phyloP scores from a whole-genome alignment of 1,284 basidiomycete genomes.

The Ustilago shanxiensis region DNA sequence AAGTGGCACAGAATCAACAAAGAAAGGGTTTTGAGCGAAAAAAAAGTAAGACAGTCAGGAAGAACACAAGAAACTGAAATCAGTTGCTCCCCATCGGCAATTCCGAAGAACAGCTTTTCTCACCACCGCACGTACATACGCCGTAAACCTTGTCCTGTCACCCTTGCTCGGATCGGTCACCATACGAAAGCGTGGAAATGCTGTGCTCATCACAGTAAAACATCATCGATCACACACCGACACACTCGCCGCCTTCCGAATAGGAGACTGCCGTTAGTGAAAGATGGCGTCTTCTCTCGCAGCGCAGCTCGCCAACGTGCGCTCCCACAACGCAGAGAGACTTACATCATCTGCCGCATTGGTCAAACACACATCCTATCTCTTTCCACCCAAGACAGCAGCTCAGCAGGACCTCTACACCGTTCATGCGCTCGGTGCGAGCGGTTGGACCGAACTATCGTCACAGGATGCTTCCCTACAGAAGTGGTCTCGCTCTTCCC shows the following conservation, averaged over 20 bases:
- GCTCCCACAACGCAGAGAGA: conserved; percentile 83
- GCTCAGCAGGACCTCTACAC: conserved; percentile 77
- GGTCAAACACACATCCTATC: conserved; percentile 80
- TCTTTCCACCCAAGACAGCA: conserved; percentile 75
- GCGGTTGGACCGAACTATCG: conserved; percentile 80
- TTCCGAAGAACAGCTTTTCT: background rate
- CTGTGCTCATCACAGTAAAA: conserved; percentile 7
- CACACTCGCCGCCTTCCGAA: background rate
- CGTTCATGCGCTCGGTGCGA: conserved; percentile 83
- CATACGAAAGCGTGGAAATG: conserved; percentile 22
- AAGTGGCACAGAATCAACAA: background rate
- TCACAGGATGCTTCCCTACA: conserved; percentile 48
- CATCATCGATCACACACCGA: background rate
- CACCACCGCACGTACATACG: background rate
- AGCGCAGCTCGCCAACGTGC: conserved; percentile 82
- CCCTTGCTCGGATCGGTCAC: background rate
- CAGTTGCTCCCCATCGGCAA: background rate
- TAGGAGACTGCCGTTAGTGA: background rate
- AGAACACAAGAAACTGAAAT: background rate
- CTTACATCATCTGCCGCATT: conserved; percentile 76
- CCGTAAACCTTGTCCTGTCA: background rate
- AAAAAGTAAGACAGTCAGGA: conserved; percentile 3
- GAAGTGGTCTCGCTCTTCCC: conserved; percentile 73
- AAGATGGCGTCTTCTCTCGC: conserved; percentile 83
- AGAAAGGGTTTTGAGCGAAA: conserved; percentile 4